Base-by-base conservation (phyloP, 352 stramenopile species). In the Globisporangium carolinianum region DNA sequence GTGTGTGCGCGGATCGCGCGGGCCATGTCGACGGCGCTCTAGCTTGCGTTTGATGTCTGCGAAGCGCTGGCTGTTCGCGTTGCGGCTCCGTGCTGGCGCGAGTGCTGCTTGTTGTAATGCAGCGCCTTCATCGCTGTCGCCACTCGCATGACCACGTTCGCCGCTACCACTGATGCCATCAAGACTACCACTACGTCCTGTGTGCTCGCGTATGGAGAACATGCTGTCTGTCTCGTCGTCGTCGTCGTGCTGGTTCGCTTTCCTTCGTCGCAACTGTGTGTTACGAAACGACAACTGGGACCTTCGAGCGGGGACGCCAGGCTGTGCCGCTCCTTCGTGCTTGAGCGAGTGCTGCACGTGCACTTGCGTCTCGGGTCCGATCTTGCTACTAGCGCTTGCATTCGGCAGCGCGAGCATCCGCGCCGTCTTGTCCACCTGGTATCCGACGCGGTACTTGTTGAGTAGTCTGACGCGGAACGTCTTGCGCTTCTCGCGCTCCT, bases 361-460 rank as follows among this genome's bases (percentile, higher is more conserved):
- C n/a, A 48, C 35, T 9, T 58, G 55, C 18, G 60, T 66, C 55
- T 67, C 57, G 11, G 56, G 51, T 12, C 48, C 61, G 14, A 67
- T 17, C 32, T 53, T 51, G n/a, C 50, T 45, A 2, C 36, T 36
- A 18, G 8, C 17, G 7, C 11, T 49, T 57, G 42, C 6, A 9
- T 14, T 17, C 10, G 24, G n/a, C 0, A 68, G 52, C 15, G 66
- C 63, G 41, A 87, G 52, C 77, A 89, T 87, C 35, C 73, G 68
- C 11, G 63, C 65, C 5, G 75, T 86, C 46, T 68, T 73, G 10
- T 72, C 62, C n/a, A 72, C 57, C 55, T 86, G 77, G 39, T 79
- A 82, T 54, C 71, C 62, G 4, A 71, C 57, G 2, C 79, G 71
- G 63, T 89, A 89, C 57, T 85, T 86, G 51, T 41, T 50, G 47